Base-by-base conservation (phyloP, 208 protist genomes). In the Acanthamoeba healyi region DNA sequence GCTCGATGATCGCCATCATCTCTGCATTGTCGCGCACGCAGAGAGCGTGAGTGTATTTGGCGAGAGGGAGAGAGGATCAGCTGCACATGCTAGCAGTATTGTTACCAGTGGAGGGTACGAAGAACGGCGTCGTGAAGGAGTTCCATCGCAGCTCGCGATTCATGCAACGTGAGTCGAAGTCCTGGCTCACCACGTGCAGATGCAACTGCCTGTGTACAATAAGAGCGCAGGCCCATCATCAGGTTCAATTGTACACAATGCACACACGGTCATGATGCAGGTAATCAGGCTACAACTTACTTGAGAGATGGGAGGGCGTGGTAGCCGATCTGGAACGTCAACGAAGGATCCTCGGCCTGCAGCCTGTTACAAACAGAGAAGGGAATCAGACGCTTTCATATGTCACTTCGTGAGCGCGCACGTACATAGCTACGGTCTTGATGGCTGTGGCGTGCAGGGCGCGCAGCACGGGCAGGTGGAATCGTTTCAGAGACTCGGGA, bases 111-210 rank as follows among this genome's bases (percentile, higher is more conserved):
- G 72, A 49, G 22, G 72, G 72, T 9, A 87, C 79, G 29, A 87
- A 87, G 46, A 87, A 87, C 9, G 40, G 46, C 14, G 79, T 87
- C 6, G 79, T 87, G 79, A 87, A 87, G 14, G 79, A 58, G 44
- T 87, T 87, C 79, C 79, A 87, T 10, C 49, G 79, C 42, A 63
- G 22, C 79, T 63, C 79, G 6, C 79, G 40, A n/a, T 87, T 87
- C 79, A 87, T 87, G 40, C 29, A 34, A 9, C 9, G 79, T 12
- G 79, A 36, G 29, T 61, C 79, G 42, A 63, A 61, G 79, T 87
- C 79, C 42, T 87, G 24, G 42, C 79, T 87, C 14, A 87, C 29
- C 14, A 87, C 46, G 29, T 87, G 79, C 15, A 87, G 46, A 29
- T 87, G 79, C 79, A 87, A 29, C 17, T 87, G 79, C n/a, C 70